Base-by-base conservation (phyloP, 2,329 filamentous ascomycete species). In the Alternaria burnsii region DNA sequence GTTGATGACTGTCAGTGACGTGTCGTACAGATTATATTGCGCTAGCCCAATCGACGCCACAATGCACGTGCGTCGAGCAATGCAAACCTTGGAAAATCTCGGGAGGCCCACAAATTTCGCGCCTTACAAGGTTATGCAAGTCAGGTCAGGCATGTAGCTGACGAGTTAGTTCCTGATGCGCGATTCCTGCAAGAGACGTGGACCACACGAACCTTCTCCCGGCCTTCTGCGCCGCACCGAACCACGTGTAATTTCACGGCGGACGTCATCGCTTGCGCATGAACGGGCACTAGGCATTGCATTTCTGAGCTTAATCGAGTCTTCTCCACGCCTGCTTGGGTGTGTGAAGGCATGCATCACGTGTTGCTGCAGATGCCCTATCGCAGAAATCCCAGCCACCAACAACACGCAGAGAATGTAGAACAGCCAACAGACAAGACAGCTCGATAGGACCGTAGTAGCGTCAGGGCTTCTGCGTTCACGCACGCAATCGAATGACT, bases 1-100 rank as follows among this genome's bases (percentile, higher is more conserved):
- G 55, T 58, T 36, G 58, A 62, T 59, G 65, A 58, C 55, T 51
- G 62, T 58, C 52, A 54, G 67, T 70, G 67, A 71, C 68, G 67
- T 69, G 67, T 70, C 67, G 66, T 64, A 62, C 56, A 56, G 58
- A 48, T 56, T 63, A 42, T 61, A 43, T 47, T 41, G 47, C 61
- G 57, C 66, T 69, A 69, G 60, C 62, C 56, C 34, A 41, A 63
- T 59, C 36, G 32, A 57, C 57, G 50, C 48, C 54, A 50, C 61
- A 30, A 42, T 52, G 51, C 61, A 61, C 61, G 61, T 63, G 61
- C 58, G n/a, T 28, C 22, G 52, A 40, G 53, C 41, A 38, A 46
- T 28, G 55, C 36, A 52, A 60, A 48, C 46, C 50, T 60, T 52
- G 53, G 46, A 56, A 50, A 55, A 52, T 57, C 47, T 26, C 44